Conservation (phyloP, 75 land plant species). For the Pseudotsuga menziesii region DNA sequence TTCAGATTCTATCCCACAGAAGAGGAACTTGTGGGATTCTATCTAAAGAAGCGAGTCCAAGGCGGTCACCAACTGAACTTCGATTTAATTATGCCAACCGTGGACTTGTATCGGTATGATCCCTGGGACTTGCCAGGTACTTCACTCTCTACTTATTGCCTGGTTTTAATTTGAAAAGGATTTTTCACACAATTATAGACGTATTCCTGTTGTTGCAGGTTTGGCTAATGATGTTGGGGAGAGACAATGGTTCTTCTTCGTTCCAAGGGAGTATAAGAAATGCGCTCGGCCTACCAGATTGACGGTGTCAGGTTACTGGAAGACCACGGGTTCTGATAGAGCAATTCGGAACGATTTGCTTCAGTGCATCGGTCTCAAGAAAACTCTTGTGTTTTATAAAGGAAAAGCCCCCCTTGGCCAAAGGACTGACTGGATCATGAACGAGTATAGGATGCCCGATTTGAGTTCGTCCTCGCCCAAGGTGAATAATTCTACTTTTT, state of each 20-base stretch:
- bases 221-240: neutral
- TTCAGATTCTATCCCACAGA: slow-evolving; percentile 28
- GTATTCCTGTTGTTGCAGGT: too few relatives aligned
- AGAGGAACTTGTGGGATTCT: slow-evolving; percentile 21
- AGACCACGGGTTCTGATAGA: slow-evolving; percentile 64
- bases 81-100: slow-evolving; percentile 5
- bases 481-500: neutral
- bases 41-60: slow-evolving; percentile 13
- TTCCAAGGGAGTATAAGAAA: slow-evolving; percentile 46
- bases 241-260: slow-evolving; percentile 57
- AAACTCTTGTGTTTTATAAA: slow-evolving; percentile 63
- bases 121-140: slow-evolving; percentile 19
- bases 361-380: slow-evolving; percentile 38
- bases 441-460: slow-evolving; percentile 34
- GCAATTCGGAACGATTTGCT: slow-evolving; percentile 20
- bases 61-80: neutral
- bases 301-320: slow-evolving; percentile 65
- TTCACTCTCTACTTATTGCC: too few relatives aligned
- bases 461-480: neutral
- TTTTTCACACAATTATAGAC: too few relatives aligned
- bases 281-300: slow-evolving; percentile 43
- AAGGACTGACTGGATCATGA: slow-evolving; percentile 67
- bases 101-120: slow-evolving; percentile 13
- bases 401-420: slow-evolving; percentile 55
- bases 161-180: too few relatives aligned